Base-by-base conservation (phyloP, 768 basidiomycete species). In the Galerina sulciceps region DNA sequence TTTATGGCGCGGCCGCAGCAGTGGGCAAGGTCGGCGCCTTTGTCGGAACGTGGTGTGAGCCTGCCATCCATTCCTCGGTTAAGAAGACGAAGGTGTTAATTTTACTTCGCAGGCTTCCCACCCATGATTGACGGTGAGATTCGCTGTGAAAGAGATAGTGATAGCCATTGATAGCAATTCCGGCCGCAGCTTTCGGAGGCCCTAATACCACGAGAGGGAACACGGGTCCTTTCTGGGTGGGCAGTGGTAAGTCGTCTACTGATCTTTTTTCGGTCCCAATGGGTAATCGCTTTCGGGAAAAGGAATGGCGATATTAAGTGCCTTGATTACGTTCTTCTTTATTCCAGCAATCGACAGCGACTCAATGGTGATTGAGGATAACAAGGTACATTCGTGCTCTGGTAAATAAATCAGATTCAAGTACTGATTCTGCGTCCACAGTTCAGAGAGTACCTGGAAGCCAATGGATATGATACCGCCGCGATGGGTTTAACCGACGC, bases 141-240 rank as follows among this genome's bases (percentile, higher is more conserved):
- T 4, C 4, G 10, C n/a, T 1, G 6, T 18, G 8, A 37, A 9
- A 31, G 18, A 6, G 18, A 38, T 1, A 15, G 26, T 18, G 6
- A 20, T 4, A 4, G 1, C 13, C 2, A 15, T 46, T 26, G 26
- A n/a, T 26, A 20, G 20, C 26, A 51, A 10, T 13, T 3, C 5
- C n/a, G 13, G 43, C 15, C 61, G 11, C 61, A 85, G 89, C 81
- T n/a, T 92, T 92, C 59, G 87, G 87, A 58, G 88, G 87, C 3
- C 9, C 80, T 0, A 64, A 50, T 11, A 74, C 82, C 31, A 70
- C 74, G 31, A 81, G 76, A 59, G 90, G 88, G 44, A 88, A 90
- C 67, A 94, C 93, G 0, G 93, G 93, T 17, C 92, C 92, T 13
- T 94, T 94, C 82, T 93, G 89, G 90, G 71, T 94, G 59, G 93